Conservation (phyloP, 164 flowering plant species). For the Macadamia integrifolia region DNA sequence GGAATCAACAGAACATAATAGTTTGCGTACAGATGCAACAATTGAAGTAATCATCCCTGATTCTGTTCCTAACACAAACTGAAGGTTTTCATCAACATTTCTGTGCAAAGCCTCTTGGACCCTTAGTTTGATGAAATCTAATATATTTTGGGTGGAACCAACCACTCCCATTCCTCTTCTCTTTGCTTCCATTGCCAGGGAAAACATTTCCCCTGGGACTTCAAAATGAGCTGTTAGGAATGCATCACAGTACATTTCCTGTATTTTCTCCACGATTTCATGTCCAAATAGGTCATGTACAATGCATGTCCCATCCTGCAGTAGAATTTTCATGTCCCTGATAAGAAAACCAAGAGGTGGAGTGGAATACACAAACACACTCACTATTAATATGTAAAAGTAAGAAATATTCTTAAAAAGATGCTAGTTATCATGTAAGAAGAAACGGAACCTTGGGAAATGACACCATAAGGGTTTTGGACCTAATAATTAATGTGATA, state of each 20-base stretch:
- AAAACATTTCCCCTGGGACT: constrained; percentile 99
- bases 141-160: constrained; percentile 91
- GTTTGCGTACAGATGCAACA: constrained; percentile 61
- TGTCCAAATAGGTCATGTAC: constrained; percentile 94
- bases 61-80: constrained; percentile 94
- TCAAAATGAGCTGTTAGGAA: constrained; percentile 91
- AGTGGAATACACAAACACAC: not conserved
- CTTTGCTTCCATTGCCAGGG: constrained; percentile 96
- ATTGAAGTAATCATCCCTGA: constrained; percentile 97
- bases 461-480: not conserved
- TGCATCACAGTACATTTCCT: constrained; percentile 84
- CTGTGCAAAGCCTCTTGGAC: constrained; percentile 81
- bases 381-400: not conserved
- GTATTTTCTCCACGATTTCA: constrained; percentile 83
- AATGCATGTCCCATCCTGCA: constrained; percentile 91
- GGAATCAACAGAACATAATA: constrained; percentile 42
- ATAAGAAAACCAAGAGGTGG: not conserved
- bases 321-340: constrained; percentile 2
- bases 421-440: not conserved
- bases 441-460: not conserved
- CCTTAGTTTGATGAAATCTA: constrained; percentile 80
- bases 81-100: constrained; percentile 75
- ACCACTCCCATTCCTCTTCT: constrained; percentile 98
- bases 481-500: not conserved
- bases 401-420: not conserved